These are phyloP conservation scores for Colletotrichum ledebouriae DNA, from an alignment of 2,329 filamentous ascomycete species.

Conservation along the genomic window DNA sequence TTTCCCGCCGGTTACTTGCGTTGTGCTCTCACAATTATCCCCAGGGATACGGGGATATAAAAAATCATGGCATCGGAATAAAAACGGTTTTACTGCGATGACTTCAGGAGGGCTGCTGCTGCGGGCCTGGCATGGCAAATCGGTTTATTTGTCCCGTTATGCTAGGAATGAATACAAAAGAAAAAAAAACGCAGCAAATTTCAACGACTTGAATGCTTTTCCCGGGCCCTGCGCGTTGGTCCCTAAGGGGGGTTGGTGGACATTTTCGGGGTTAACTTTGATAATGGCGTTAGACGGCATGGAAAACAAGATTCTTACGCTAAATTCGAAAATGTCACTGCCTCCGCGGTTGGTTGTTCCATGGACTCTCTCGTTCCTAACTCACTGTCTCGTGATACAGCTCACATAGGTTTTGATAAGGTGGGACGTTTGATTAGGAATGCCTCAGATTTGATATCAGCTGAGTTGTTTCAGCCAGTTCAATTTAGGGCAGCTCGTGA, in stretches of 20 bases:
- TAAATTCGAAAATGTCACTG: conserved; percentile 27
- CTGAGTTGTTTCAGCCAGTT: no score
- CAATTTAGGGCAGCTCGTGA: no score
- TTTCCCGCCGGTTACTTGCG: conserved; percentile 40
- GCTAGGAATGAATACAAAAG: conserved; percentile 42
- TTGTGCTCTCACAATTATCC: conserved; percentile 40
- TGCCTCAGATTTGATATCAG: no score
- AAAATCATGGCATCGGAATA: conserved; percentile 39
- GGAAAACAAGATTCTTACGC: conserved; percentile 30
- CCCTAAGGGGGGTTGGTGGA: not conserved
- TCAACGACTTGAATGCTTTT: conserved; percentile 38
- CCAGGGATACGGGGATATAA: conserved; percentile 22
- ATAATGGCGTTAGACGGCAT: conserved; percentile 31
- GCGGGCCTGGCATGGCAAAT: conserved; percentile 39
- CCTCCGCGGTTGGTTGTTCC: conserved; percentile 14
- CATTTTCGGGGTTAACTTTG: conserved; percentile 22
- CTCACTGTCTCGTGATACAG: not conserved
- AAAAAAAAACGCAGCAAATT: conserved; percentile 41
- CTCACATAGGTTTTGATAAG: not conserved
- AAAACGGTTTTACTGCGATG: conserved; percentile 43
- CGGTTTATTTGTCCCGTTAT: conserved; percentile 37
- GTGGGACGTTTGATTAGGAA: no score
- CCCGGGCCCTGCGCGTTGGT: conserved; percentile 22
- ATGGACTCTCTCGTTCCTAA: not conserved
- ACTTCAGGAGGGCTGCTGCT: conserved; percentile 39